Percentiles rank a stretch among this genome's conserved stretches.
Conservation (phyloP, 169 alveolate species). For the Eimeria zaria region DNA sequence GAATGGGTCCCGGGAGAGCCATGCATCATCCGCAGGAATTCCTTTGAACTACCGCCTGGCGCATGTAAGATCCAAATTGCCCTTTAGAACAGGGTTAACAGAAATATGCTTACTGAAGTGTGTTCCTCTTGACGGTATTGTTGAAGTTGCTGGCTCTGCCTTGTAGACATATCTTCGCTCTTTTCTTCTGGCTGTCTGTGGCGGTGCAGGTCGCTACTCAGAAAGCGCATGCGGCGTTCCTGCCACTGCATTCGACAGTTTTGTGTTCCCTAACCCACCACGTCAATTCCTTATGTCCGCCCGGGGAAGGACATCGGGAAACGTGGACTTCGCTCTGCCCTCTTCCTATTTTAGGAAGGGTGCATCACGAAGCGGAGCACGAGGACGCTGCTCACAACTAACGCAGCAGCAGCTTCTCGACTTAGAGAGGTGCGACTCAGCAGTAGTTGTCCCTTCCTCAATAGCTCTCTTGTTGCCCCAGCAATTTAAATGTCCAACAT, state of each 20-base stretch:
- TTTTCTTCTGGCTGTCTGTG: background rate
- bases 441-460: background rate
- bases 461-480: background rate
- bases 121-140: background rate
- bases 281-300: constrained; percentile 69
- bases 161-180: background rate
- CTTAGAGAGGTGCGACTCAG: constrained; percentile 56
- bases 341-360: constrained; percentile 1
- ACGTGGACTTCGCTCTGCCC: background rate
- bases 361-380: background rate
- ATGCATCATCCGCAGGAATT: constrained; percentile 61
- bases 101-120: background rate
- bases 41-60: constrained; percentile 83
- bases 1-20: constrained; percentile 85
- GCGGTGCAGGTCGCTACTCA: constrained; percentile 53
- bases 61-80: constrained; percentile 61
- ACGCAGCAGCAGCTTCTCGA: constrained; percentile 63
- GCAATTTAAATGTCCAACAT: background rate
- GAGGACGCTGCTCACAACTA: constrained; percentile 19
- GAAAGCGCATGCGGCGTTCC: constrained; percentile 63
- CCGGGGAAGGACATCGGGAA: constrained; percentile 21
- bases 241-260: constrained; percentile 78
- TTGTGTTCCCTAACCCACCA: constrained; percentile 83
- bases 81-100: background rate
- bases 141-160: background rate